A percentile compares a stretch with the other conserved stretches of the same genome.
Conservation (phyloP, 495 filamentous ascomycete species). For the Parmelia sp. region DNA sequence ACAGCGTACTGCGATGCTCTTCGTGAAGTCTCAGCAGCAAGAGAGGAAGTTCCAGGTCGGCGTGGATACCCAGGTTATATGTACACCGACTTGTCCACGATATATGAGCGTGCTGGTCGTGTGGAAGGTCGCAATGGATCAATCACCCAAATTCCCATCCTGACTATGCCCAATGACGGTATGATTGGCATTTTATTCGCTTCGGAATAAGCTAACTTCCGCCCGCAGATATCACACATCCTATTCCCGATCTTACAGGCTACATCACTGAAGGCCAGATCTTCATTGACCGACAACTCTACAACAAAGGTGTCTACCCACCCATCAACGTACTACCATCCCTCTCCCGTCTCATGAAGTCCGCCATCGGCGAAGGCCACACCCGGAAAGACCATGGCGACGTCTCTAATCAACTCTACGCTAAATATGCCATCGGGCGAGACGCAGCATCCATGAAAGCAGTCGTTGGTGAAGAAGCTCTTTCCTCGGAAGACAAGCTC, state of each 20-base stretch:
- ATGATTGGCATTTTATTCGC: slow-evolving; percentile 20
- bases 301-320: slow-evolving; percentile 96
- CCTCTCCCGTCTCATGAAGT: slow-evolving; percentile 99
- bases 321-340: slow-evolving; percentile 99
- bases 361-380: slow-evolving; percentile 93
- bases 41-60: slow-evolving; percentile 99
- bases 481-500: slow-evolving; percentile 93
- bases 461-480: slow-evolving; percentile 94
- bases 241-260: slow-evolving; percentile 96
- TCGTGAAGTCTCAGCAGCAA: slow-evolving; percentile 93
- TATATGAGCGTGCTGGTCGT: slow-evolving; percentile 98
- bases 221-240: slow-evolving; percentile 85
- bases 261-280: slow-evolving; percentile 99
- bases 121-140: slow-evolving; percentile 95
- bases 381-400: slow-evolving; percentile 95
- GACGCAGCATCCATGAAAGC: slow-evolving; percentile 98
- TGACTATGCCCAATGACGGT: slow-evolving; percentile 99
- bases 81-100: slow-evolving; percentile 99
- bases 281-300: slow-evolving; percentile 87
- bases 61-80: slow-evolving; percentile 99
- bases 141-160: slow-evolving; percentile 97
- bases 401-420: slow-evolving; percentile 98
- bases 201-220: slow-evolving; percentile 19
- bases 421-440: slow-evolving; percentile 98
- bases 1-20: slow-evolving; percentile 98